Conservation (phyloP, 495 filamentous ascomycete species). For the Aspergillus steynii region DNA sequence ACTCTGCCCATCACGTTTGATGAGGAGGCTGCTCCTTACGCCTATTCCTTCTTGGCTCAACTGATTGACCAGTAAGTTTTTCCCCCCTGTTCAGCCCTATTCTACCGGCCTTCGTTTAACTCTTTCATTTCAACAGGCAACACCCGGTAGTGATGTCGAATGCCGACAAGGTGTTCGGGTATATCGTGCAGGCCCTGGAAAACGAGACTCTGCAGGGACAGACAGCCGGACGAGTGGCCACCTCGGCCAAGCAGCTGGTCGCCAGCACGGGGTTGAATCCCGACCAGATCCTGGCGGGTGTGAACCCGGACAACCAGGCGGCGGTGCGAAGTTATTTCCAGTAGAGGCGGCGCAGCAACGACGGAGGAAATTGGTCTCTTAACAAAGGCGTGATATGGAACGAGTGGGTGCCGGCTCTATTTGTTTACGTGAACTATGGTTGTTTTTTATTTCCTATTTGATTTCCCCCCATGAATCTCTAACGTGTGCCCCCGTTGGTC, state of each 20-base stretch:
- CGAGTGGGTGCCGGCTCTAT: slow-evolving; percentile 2
- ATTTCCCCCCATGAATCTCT: not conserved
- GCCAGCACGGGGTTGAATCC: slow-evolving; percentile 67
- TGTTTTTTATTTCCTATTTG: not conserved
- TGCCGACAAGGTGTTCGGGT: slow-evolving; percentile 75
- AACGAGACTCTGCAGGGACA: slow-evolving; percentile 86
- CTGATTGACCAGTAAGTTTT: slow-evolving; percentile 90
- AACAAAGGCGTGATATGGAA: slow-evolving; percentile 8
- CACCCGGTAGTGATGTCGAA: slow-evolving; percentile 78
- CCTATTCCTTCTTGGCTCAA: slow-evolving; percentile 87
- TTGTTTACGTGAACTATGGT: slow-evolving; percentile 3
- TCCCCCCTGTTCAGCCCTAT: slow-evolving; percentile 4
- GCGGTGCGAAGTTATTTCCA: slow-evolving; percentile 71
- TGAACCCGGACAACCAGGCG: slow-evolving; percentile 74
- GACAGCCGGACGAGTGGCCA: slow-evolving; percentile 70
- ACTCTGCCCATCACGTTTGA: slow-evolving; percentile 92
- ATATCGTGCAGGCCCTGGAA: slow-evolving; percentile 83
- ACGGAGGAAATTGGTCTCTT: slow-evolving; percentile 5
- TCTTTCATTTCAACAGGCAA: slow-evolving; percentile 56
- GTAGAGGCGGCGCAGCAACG: slow-evolving; percentile 28
- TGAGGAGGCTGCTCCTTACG: slow-evolving; percentile 96
- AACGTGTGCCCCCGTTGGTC: not conserved
- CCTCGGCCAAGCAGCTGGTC: slow-evolving; percentile 71
- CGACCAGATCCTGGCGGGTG: slow-evolving; percentile 64
- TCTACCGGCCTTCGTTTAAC: slow-evolving; percentile 5